Percentiles rank a stretch among this genome's conserved stretches.
Conservation (phyloP, 108 stramenopile species). For the Cyclotella atomus region DNA sequence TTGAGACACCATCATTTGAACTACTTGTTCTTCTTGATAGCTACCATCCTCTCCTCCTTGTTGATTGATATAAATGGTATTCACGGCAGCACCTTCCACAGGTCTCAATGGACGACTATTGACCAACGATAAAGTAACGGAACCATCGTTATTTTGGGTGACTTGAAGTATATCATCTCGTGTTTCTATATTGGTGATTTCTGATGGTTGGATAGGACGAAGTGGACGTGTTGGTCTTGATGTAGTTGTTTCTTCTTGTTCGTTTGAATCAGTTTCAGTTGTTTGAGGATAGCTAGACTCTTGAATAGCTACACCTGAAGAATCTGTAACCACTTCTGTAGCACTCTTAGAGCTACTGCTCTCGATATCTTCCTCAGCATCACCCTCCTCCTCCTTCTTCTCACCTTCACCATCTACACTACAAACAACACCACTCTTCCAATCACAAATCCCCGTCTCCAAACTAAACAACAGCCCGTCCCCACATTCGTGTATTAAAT, state of each 20-base stretch:
- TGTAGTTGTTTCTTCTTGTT: neutral
- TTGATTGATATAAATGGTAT: neutral
- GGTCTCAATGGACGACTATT: neutral
- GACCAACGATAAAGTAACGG: neutral
- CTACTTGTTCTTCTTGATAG: too few relatives aligned
- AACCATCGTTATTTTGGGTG: neutral
- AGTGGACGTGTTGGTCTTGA: neutral
- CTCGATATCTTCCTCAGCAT: neutral
- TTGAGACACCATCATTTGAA: neutral
- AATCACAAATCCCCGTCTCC: neutral
- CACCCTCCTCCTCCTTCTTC: neutral
- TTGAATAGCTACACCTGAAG: neutral
- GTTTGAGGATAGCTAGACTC: neutral
- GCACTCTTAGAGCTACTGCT: neutral
- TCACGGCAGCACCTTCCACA: neutral
- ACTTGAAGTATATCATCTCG: neutral
- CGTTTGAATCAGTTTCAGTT: neutral
- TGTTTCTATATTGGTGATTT: neutral
- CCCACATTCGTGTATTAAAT: conserved; percentile 2
- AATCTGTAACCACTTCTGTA: neutral
- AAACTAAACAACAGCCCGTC: conserved; percentile 1
- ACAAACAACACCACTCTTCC: neutral
- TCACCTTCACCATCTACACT: neutral
- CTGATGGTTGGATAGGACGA: neutral
- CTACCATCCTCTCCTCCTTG: neutral